Evolutionary conservation across 2,329 filamentous ascomycete genomes (phyloP).

Genomic region (Phialophora tarda): DNA sequence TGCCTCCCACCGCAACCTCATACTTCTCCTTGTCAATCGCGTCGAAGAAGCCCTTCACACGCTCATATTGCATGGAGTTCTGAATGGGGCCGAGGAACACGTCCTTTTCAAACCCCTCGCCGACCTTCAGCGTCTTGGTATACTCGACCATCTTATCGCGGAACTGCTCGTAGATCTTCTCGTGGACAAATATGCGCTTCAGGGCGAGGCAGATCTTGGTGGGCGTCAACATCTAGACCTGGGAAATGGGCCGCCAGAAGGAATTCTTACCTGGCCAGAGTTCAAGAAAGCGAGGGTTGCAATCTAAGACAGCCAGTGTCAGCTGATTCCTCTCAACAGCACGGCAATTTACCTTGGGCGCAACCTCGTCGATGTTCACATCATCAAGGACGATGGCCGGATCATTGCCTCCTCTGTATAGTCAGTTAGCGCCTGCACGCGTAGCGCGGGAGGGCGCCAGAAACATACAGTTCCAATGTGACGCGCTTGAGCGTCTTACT

Average conservation of each 20-base stretch:
- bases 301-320: conserved; percentile 6
- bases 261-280: conserved; percentile 58
- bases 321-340: not conserved
- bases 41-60: conserved; percentile 61
- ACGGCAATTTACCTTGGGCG: conserved; percentile 57
- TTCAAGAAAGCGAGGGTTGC: conserved; percentile 47
- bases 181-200: conserved; percentile 69
- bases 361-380: conserved; percentile 69
- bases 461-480: conserved; percentile 56
- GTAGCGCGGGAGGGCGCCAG: not conserved
- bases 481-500: conserved; percentile 60
- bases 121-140: conserved; percentile 51
- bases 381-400: conserved; percentile 69
- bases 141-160: conserved; percentile 64
- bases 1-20: conserved; percentile 58
- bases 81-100: conserved; percentile 66
- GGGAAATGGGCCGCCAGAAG: not conserved
- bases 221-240: conserved; percentile 34
- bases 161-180: conserved; percentile 66
- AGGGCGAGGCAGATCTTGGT: conserved; percentile 65
- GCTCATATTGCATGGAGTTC: conserved; percentile 69
- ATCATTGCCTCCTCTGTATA: conserved; percentile 66
- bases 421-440: not conserved
- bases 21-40: conserved; percentile 62
- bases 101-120: conserved; percentile 47